These are phyloP conservation scores for Chlorociboria aeruginascens DNA, from an alignment of 495 filamentous ascomycete species.

Conservation along the genomic window DNA sequence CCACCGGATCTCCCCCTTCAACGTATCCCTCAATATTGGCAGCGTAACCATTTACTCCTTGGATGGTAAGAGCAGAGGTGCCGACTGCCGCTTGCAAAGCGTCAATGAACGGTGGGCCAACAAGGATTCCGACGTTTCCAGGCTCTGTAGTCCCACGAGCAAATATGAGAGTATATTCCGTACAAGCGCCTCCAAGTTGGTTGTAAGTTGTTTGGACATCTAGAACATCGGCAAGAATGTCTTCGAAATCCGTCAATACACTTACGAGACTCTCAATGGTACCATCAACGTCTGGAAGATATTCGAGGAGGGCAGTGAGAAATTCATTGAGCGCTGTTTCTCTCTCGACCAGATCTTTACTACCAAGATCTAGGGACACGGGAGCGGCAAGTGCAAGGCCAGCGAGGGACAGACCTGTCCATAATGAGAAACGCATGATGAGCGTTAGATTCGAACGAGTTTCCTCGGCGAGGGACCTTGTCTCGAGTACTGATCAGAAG, in stretches of 20 bases:
- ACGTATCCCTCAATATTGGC: slow-evolving; percentile 33
- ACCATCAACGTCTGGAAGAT: slow-evolving; percentile 18
- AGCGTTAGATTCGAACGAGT: no score
- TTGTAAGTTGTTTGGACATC: slow-evolving; percentile 29
- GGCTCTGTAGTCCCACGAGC: slow-evolving; percentile 44
- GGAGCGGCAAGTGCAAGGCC: slow-evolving; percentile 8
- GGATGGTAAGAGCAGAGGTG: slow-evolving; percentile 32
- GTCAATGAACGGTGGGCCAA: slow-evolving; percentile 36
- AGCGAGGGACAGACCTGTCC: slow-evolving; percentile 4
- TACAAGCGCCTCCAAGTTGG: slow-evolving; percentile 31
- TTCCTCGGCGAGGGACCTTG: no score
- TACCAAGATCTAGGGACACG: background rate
- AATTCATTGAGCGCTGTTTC: slow-evolving; percentile 18
- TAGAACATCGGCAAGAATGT: slow-evolving; percentile 13
- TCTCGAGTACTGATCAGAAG: no score
- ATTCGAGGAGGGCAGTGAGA: slow-evolving; percentile 18
- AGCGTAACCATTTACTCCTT: slow-evolving; percentile 41
- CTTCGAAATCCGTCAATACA: slow-evolving; percentile 16
- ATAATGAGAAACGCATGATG: slow-evolving; percentile 3
- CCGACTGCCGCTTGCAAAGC: slow-evolving; percentile 27
- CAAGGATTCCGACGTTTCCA: slow-evolving; percentile 45
- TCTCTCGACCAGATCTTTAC: slow-evolving; percentile 13
- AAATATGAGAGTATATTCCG: slow-evolving; percentile 42
- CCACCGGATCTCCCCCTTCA: slow-evolving; percentile 28
- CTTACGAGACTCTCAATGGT: slow-evolving; percentile 12